These are phyloP conservation scores for Taxawa tesnikishii DNA, from an alignment of 2,329 filamentous ascomycete species.

Conservation along the genomic window DNA sequence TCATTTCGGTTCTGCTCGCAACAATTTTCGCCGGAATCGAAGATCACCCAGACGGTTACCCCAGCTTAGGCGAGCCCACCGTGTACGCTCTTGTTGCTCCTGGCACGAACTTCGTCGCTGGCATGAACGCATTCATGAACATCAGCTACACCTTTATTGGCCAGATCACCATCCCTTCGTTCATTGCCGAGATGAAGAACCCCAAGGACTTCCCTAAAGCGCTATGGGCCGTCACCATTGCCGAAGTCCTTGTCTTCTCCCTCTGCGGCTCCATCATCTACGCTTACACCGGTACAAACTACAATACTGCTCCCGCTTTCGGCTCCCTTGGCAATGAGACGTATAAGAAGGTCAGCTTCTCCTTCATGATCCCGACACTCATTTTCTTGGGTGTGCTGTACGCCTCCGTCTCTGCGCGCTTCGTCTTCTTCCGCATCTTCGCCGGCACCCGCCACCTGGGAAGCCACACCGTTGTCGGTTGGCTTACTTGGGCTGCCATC, in stretches of 20 bases:
- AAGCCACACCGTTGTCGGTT: slow-evolving; percentile 70
- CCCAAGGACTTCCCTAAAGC: slow-evolving; percentile 82
- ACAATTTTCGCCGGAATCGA: slow-evolving; percentile 73
- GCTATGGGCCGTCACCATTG: slow-evolving; percentile 79
- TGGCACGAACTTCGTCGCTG: slow-evolving; percentile 68
- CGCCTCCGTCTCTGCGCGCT: slow-evolving; percentile 77
- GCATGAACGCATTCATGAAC: slow-evolving; percentile 83
- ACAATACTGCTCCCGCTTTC: slow-evolving; percentile 79
- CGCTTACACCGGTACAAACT: slow-evolving; percentile 78
- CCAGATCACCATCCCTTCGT: slow-evolving; percentile 85
- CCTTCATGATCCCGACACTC: slow-evolving; percentile 90
- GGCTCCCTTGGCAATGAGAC: slow-evolving; percentile 61
- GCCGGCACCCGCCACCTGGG: slow-evolving; percentile 66
- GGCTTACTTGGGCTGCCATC: slow-evolving; percentile 66
- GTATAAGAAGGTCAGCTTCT: slow-evolving; percentile 82
- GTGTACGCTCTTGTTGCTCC: slow-evolving; percentile 56
- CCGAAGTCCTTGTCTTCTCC: slow-evolving; percentile 76
- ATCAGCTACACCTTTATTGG: slow-evolving; percentile 96
- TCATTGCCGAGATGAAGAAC: slow-evolving; percentile 86
- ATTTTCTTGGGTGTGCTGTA: slow-evolving; percentile 89
- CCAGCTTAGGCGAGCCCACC: slow-evolving; percentile 44
- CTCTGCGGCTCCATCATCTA: slow-evolving; percentile 73
- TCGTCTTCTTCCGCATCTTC: slow-evolving; percentile 86
- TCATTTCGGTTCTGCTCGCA: slow-evolving; percentile 75
- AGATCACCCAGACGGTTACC: slow-evolving; percentile 50